phyloP scores from a whole-genome alignment of 1,284 basidiomycete species.

The Trichosporon ovoides region DNA sequence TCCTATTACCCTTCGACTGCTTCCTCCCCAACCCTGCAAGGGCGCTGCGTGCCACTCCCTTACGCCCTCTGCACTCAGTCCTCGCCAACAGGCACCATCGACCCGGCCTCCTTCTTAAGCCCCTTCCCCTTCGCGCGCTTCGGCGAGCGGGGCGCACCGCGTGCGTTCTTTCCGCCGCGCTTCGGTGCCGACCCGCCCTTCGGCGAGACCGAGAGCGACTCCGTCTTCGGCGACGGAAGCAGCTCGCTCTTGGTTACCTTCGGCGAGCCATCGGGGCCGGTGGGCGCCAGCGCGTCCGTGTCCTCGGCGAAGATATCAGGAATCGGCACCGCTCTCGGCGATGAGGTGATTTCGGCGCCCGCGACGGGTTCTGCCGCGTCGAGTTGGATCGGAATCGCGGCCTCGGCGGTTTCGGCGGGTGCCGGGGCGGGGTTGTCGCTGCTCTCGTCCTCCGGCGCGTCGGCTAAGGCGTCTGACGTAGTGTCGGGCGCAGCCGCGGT shows the following conservation, averaged over 20 bases:
- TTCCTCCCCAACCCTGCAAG: too few species aligned
- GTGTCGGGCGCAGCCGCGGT: neutral
- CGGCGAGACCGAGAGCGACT: neutral
- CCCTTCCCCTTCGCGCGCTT: neutral
- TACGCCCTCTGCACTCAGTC: too few species aligned
- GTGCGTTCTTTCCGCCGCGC: neutral
- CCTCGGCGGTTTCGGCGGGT: neutral
- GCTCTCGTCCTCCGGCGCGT: neutral
- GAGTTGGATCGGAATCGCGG: neutral
- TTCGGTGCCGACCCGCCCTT: neutral
- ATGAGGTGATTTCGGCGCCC: neutral
- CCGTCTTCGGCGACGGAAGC: neutral
- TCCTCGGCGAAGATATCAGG: neutral
- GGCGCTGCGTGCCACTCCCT: too few species aligned
- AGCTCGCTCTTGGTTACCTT: constrained; percentile 1
- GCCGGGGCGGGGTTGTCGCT: neutral
- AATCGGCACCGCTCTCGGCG: neutral
- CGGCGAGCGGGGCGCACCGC: neutral
- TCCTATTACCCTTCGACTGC: neutral
- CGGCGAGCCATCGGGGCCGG: neutral
- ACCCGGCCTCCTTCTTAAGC: neutral
- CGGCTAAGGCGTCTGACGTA: neutral
- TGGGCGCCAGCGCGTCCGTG: neutral
- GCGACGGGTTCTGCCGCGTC: neutral
- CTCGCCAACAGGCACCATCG: neutral